These are phyloP conservation scores for Trichoderma arundinaceum DNA, from an alignment of 2,329 filamentous ascomycete species.

Conservation along the genomic window DNA sequence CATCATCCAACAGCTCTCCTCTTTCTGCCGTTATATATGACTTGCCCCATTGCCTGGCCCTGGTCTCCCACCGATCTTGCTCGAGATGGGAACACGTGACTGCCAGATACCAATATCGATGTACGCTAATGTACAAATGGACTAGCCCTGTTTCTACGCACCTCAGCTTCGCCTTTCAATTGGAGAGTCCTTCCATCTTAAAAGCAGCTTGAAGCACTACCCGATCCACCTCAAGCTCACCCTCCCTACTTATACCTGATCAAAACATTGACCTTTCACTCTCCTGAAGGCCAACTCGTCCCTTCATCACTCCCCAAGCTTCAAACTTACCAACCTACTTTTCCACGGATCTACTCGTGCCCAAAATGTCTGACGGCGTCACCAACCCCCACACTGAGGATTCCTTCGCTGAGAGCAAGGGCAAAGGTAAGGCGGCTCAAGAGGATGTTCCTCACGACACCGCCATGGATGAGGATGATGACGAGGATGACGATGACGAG, in stretches of 20 bases:
- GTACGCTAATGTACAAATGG: constrained; percentile 26
- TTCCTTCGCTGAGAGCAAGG: constrained; percentile 67
- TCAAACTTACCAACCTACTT: constrained; percentile 29
- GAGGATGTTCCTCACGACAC: constrained; percentile 60
- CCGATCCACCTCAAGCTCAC: constrained; percentile 37
- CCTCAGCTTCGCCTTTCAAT: constrained; percentile 34
- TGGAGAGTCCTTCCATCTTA: constrained; percentile 35
- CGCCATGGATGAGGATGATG: constrained; percentile 77
- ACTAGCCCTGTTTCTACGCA: constrained; percentile 43
- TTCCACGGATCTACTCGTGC: background rate
- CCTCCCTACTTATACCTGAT: constrained; percentile 34
- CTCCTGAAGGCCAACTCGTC: constrained; percentile 22
- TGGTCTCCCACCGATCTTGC: background rate
- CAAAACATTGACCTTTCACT: constrained; percentile 26
- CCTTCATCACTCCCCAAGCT: constrained; percentile 29
- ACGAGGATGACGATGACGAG: constrained; percentile 71
- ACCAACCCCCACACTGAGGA: constrained; percentile 54
- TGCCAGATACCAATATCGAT: constrained; percentile 5
- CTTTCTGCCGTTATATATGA: too few relatives aligned
- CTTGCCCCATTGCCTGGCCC: background rate
- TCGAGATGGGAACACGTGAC: constrained; percentile 18
- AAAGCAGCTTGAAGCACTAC: constrained; percentile 39
- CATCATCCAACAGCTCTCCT: background rate
- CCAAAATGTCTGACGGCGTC: constrained; percentile 53
- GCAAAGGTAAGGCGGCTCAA: constrained; percentile 79